A percentile compares a stretch with the other conserved stretches of the same genome.
These are phyloP conservation scores for Candida ulmi DNA, from an alignment of 805 yeast genomes.

Conservation along the genomic window DNA sequence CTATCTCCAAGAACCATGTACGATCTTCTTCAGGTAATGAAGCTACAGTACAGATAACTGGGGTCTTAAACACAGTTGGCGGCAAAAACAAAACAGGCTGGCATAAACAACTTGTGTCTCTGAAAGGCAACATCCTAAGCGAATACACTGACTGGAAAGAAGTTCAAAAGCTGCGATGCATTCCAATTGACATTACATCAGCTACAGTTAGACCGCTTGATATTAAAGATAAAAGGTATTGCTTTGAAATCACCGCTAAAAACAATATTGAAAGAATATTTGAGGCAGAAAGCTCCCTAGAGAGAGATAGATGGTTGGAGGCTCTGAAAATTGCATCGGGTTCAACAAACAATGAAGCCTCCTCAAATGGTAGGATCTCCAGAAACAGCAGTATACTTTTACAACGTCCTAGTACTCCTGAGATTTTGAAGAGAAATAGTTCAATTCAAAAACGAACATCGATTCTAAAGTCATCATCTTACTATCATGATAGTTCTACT, in stretches of 20 bases:
- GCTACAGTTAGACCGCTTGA: slow-evolving; percentile 49
- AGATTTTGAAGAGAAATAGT: too few species aligned
- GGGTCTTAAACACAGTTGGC: slow-evolving; percentile 10
- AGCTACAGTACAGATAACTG: slow-evolving; percentile 4
- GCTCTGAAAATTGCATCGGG: slow-evolving; percentile 48
- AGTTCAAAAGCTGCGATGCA: slow-evolving; percentile 53
- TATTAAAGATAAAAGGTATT: slow-evolving; percentile 31
- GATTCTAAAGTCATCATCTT: not conserved
- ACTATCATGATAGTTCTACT: not conserved
- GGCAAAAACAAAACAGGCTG: slow-evolving; percentile 37
- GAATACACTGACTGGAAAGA: slow-evolving; percentile 81
- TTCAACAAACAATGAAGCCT: too few species aligned
- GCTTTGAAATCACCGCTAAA: slow-evolving; percentile 76
- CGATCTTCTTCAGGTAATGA: too few species aligned
- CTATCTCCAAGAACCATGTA: not conserved
- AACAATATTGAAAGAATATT: slow-evolving; percentile 59
- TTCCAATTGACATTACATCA: slow-evolving; percentile 66
- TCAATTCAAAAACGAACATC: not conserved
- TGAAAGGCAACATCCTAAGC: slow-evolving; percentile 58
- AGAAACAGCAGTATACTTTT: too few species aligned
- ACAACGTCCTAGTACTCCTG: too few species aligned
- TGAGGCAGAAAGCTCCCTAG: slow-evolving; percentile 68
- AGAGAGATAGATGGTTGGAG: slow-evolving; percentile 62
- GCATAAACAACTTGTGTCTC: slow-evolving; percentile 87
- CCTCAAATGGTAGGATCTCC: too few species aligned